These are phyloP conservation scores for Glonium stellatum DNA, from an alignment of 495 filamentous ascomycete genomes.

Conservation along the genomic window DNA sequence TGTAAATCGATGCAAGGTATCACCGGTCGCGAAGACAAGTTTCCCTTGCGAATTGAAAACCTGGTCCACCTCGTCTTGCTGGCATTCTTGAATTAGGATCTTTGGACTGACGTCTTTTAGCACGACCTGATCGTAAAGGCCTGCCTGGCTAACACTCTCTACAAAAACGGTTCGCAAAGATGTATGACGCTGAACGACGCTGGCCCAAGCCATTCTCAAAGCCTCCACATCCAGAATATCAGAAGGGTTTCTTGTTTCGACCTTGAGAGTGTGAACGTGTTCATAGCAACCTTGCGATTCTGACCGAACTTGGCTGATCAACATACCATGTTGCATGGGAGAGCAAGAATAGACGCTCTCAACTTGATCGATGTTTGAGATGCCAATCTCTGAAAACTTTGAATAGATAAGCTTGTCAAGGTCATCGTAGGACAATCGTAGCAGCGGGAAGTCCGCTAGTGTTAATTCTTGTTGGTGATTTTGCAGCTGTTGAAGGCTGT, in stretches of 20 bases:
- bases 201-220: slow-evolving; percentile 9
- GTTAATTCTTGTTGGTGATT: slow-evolving; percentile 13
- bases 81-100: slow-evolving; percentile 8
- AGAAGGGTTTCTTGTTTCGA: slow-evolving; percentile 11
- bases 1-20: slow-evolving; percentile 14
- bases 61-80: slow-evolving; percentile 5
- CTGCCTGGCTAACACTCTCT: slow-evolving; percentile 14
- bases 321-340: slow-evolving; percentile 20
- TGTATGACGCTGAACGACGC: slow-evolving; percentile 18
- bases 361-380: slow-evolving; percentile 5
- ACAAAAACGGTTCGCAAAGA: slow-evolving; percentile 22
- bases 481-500: slow-evolving; percentile 8
- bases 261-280: slow-evolving; percentile 19
- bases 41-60: slow-evolving; percentile 8
- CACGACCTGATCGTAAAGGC: slow-evolving; percentile 18
- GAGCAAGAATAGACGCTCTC: slow-evolving; percentile 17
- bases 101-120: slow-evolving; percentile 10
- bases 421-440: slow-evolving; percentile 7
- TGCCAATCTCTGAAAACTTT: slow-evolving; percentile 16
- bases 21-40: slow-evolving; percentile 9
- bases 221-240: slow-evolving; percentile 10
- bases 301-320: slow-evolving; percentile 11
- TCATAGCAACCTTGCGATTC: slow-evolving; percentile 15
- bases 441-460: slow-evolving; percentile 15
- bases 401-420: slow-evolving; percentile 7